Conservation (phyloP, 768 basidiomycete genomes). For the Macrolepiota albuminosa region DNA sequence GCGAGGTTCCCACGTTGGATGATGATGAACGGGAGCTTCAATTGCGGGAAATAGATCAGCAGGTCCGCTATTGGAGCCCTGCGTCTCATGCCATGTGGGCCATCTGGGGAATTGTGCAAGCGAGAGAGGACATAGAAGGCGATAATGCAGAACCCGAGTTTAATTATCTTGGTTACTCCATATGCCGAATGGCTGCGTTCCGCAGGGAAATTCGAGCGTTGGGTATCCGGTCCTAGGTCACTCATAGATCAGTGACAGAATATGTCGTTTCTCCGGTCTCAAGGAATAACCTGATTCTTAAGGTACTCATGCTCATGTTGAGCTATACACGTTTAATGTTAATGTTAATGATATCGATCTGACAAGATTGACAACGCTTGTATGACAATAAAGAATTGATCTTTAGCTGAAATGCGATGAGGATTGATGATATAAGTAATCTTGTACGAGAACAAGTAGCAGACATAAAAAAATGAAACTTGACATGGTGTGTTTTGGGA, state of each 20-base stretch:
- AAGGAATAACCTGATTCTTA: background rate
- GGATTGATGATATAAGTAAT: constrained; percentile 36
- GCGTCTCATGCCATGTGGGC: constrained; percentile 92
- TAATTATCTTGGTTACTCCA: constrained; percentile 84
- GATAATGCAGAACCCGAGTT: constrained; percentile 68
- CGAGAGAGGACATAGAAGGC: constrained; percentile 65
- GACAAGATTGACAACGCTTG: background rate
- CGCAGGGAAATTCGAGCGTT: constrained; percentile 47
- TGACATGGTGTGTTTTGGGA: constrained; percentile 16
- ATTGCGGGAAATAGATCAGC: constrained; percentile 61
- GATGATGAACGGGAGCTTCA: constrained; percentile 36
- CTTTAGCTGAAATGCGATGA: constrained; percentile 36
- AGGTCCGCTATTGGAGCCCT: constrained; percentile 86
- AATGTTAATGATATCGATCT: background rate
- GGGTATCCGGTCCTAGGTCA: constrained; percentile 23
- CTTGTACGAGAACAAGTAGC: constrained; percentile 30
- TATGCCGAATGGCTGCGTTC: constrained; percentile 61
- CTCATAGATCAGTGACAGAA: background rate
- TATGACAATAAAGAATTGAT: constrained; percentile 41
- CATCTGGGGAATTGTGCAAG: constrained; percentile 92
- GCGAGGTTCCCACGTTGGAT: constrained; percentile 25
- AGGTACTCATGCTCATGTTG: background rate
- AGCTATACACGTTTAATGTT: background rate
- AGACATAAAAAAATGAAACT: constrained; percentile 25
- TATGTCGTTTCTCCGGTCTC: background rate